Percentiles rank a stretch among this genome's conserved stretches.
Conservation (phyloP, 176 grass and related monocot genomes). For the Carex pumila region DNA sequence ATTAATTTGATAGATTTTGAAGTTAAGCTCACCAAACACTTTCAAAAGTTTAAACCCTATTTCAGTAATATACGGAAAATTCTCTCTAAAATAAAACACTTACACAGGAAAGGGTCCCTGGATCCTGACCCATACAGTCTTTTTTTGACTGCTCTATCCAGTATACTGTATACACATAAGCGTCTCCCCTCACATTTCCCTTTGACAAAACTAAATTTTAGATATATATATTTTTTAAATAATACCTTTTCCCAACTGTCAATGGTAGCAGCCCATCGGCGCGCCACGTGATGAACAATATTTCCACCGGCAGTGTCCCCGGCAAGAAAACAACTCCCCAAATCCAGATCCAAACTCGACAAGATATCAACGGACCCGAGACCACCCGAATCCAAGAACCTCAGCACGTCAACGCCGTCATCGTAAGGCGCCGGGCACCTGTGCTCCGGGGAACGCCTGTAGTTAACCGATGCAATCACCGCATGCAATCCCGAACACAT, state of each 20-base stretch:
- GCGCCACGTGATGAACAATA: conserved; percentile 54
- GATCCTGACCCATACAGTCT: not conserved
- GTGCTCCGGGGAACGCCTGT: conserved; percentile 58
- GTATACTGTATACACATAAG: not conserved
- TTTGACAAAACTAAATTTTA: not conserved
- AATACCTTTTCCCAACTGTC: conserved; percentile 11
- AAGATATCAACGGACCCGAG: not conserved
- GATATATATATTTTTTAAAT: not conserved
- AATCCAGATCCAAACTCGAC: conserved; percentile 20
- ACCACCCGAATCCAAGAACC: conserved; percentile 10
- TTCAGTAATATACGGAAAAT: too few relatives aligned
- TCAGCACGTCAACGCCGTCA: conserved; percentile 42
- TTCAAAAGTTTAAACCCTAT: too few relatives aligned
- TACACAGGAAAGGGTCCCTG: too few relatives aligned
- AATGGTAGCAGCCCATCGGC: conserved; percentile 15
- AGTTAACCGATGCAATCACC: conserved; percentile 44
- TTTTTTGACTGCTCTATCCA: not conserved
- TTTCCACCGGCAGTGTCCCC: conserved; percentile 70
- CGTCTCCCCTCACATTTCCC: not conserved
- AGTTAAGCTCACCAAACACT: too few relatives aligned
- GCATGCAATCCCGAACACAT: conserved; percentile 30
- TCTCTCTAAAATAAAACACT: too few relatives aligned
- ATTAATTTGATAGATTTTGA: too few relatives aligned
- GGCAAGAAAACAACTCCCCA: conserved; percentile 49
- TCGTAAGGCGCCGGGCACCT: conserved; percentile 48